Base-by-base conservation (phyloP, 257 asterid species). In the Solanum commersonii region DNA sequence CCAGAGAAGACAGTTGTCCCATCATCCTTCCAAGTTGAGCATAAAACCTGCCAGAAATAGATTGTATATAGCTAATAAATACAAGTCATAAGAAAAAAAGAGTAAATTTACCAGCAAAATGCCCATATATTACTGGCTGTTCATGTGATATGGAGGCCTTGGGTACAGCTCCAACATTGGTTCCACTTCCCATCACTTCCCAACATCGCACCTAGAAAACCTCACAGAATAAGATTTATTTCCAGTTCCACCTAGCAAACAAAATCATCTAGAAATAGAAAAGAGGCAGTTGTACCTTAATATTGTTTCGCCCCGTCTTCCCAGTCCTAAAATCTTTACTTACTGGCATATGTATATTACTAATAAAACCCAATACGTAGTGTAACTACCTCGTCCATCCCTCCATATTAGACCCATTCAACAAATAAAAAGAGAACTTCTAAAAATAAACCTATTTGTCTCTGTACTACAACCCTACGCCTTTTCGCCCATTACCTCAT, bases 21-120 rank as follows among this genome's bases (percentile, higher is more conserved):
- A 89, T 97, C 99, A 90, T 97, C 98, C 91, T 97, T 97, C 99
- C 99, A 97, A 8, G 98, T 73, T 29, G 99, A 93, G 92, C 99
- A 97, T 27, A 97, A 87, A 88, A 97, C 99, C 99, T 97, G 91
- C 63, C 87, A 90, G 90, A 85, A 79, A 67, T 85, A 34, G 23
- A 82, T 89, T 44, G 49, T 46, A 11, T 78, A 65, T 85, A 74
- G 68, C 40, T 8, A 16, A 79, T 71, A 86, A 73, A 42, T 25
- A 20, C 87, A 86, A 85, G 29, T 72, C 56, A 87, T 18, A 11
- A 15, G 73, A 29, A 52, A 44, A 56, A 87, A 63, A 33, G 84
- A 78, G 20, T 85, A 38, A 18, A 72, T n/a, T 65, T 67, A 18
- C 67, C 23, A 89, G 71, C 33, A 65, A 23, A 44, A 33, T 27